Evolutionary conservation across 2,329 filamentous ascomycete genomes (phyloP).

Genomic region (Alternaria longipes): DNA sequence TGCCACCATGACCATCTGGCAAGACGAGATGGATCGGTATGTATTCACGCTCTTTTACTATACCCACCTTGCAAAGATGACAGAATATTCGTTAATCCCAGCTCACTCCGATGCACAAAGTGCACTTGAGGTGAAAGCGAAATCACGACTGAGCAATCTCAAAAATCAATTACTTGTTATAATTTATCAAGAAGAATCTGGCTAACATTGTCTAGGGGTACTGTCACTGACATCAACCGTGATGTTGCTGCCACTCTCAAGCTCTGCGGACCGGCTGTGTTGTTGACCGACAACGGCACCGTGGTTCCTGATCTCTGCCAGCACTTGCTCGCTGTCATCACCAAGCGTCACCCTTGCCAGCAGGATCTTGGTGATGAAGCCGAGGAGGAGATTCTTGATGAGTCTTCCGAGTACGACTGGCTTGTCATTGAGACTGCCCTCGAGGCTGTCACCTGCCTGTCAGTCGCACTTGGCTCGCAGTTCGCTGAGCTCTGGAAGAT

Average conservation of each 20-base stretch:
- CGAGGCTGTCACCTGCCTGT: slow-evolving; percentile 86
- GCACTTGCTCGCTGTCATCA: slow-evolving; percentile 80
- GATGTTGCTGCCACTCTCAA: slow-evolving; percentile 91
- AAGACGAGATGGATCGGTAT: slow-evolving; percentile 92
- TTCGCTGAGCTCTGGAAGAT: slow-evolving; percentile 94
- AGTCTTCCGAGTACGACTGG: slow-evolving; percentile 97
- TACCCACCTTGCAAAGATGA: slow-evolving; percentile 70
- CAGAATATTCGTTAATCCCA: slow-evolving; percentile 90
- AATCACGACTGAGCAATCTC: slow-evolving; percentile 63
- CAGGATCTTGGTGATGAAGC: slow-evolving; percentile 84
- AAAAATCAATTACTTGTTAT: slow-evolving; percentile 51
- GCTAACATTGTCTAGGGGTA: slow-evolving; percentile 66
- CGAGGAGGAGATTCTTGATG: slow-evolving; percentile 71
- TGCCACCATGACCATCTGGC: slow-evolving; percentile 85
- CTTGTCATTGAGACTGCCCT: slow-evolving; percentile 93
- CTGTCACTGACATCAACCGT: slow-evolving; percentile 94
- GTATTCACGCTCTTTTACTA: slow-evolving; percentile 55
- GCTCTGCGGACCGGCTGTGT: slow-evolving; percentile 85
- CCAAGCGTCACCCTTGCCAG: slow-evolving; percentile 91
- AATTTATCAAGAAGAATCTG: slow-evolving; percentile 10
- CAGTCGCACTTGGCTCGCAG: slow-evolving; percentile 79
- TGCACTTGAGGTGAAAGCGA: slow-evolving; percentile 91
- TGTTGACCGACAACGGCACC: slow-evolving; percentile 70
- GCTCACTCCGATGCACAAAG: slow-evolving; percentile 95
- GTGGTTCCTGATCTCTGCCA: slow-evolving; percentile 80